phyloP scores from a whole-genome alignment of 441 rosid genomes.

The Jatropha podagrica region DNA sequence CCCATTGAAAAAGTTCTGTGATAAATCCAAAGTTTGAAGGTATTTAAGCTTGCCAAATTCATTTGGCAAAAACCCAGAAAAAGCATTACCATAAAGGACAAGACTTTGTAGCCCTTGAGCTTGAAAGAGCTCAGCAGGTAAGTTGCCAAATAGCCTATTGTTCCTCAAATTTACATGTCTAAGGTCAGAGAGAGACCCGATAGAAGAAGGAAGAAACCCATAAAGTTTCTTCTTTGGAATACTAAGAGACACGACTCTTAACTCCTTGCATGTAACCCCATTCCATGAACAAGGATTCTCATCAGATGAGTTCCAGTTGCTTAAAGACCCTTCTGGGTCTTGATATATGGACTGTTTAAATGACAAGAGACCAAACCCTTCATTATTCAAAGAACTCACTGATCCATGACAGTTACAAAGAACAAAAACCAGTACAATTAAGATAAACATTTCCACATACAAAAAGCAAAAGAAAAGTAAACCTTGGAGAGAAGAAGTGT shows the following conservation, averaged over 20 bases:
- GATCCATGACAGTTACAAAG: constrained; percentile 35
- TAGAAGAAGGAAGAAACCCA: constrained; percentile 72
- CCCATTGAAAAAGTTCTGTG: constrained; percentile 78
- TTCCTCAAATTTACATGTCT: constrained; percentile 87
- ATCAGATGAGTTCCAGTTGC: constrained; percentile 83
- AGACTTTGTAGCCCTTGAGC: constrained; percentile 84
- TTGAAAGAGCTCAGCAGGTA: constrained; percentile 69
- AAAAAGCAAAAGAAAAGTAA: constrained; percentile 18
- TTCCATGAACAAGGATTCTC: constrained; percentile 84
- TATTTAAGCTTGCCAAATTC: constrained; percentile 69
- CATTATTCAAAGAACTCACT: constrained; percentile 50
- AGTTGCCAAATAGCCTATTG: constrained; percentile 62
- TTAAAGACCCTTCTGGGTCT: constrained; percentile 84
- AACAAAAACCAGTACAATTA: constrained; percentile 41
- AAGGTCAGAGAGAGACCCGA: constrained; percentile 78
- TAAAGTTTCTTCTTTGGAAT: constrained; percentile 79
- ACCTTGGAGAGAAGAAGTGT: constrained; percentile 15
- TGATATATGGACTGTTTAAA: constrained; percentile 58
- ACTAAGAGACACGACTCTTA: constrained; percentile 71
- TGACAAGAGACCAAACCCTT: constrained; percentile 73
- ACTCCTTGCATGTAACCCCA: constrained; percentile 87
- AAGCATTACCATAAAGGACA: constrained; percentile 87
- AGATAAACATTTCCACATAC: constrained; percentile 35
- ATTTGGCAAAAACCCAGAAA: constrained; percentile 67
- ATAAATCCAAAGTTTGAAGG: constrained; percentile 81